phyloP scores from a whole-genome alignment of 768 basidiomycete genomes.

The Gautieria morchelliformis region DNA sequence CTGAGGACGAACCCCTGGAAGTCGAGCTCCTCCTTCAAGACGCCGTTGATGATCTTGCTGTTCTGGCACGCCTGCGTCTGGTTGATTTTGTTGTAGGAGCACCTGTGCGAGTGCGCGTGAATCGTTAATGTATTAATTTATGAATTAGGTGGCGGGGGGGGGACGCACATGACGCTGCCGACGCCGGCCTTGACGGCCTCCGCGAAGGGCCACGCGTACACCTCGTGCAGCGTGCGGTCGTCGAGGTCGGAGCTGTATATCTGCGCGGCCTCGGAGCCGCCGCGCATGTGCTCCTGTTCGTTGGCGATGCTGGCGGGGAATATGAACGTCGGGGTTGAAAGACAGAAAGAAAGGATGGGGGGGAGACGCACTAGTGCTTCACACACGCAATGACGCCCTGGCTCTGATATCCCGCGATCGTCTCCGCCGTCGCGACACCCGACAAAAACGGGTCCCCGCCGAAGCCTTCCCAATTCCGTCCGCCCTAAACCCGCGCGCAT shows the following conservation, averaged over 20 bases:
- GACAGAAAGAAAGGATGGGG: slow-evolving; percentile 9
- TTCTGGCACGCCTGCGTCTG: slow-evolving; percentile 71
- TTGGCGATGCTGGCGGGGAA: slow-evolving; percentile 18
- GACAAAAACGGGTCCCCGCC: slow-evolving; percentile 81
- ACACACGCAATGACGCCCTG: slow-evolving; percentile 80
- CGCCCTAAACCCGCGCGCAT: slow-evolving; percentile 36
- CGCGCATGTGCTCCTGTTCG: slow-evolving; percentile 30
- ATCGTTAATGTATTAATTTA: too few species aligned
- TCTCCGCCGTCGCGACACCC: slow-evolving; percentile 72
- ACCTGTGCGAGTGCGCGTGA: neutral
- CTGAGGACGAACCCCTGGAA: slow-evolving; percentile 48
- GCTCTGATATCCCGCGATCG: slow-evolving; percentile 71
- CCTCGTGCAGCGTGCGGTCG: slow-evolving; percentile 70
- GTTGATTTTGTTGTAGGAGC: slow-evolving; percentile 43
- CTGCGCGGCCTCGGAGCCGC: slow-evolving; percentile 13
- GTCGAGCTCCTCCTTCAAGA: slow-evolving; percentile 67
- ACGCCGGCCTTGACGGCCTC: slow-evolving; percentile 68
- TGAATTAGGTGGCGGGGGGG: neutral
- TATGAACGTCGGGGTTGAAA: too few species aligned
- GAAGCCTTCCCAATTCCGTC: slow-evolving; percentile 94
- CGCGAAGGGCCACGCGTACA: slow-evolving; percentile 63
- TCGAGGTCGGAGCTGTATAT: slow-evolving; percentile 55
- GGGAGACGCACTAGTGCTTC: slow-evolving; percentile 55
- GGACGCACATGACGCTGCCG: slow-evolving; percentile 54
- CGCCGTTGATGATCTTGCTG: slow-evolving; percentile 56